Percentiles rank a stretch among this genome's conserved stretches.
Conservation (phyloP, 257 asterid species). For the Nicotiana tabacum region DNA sequence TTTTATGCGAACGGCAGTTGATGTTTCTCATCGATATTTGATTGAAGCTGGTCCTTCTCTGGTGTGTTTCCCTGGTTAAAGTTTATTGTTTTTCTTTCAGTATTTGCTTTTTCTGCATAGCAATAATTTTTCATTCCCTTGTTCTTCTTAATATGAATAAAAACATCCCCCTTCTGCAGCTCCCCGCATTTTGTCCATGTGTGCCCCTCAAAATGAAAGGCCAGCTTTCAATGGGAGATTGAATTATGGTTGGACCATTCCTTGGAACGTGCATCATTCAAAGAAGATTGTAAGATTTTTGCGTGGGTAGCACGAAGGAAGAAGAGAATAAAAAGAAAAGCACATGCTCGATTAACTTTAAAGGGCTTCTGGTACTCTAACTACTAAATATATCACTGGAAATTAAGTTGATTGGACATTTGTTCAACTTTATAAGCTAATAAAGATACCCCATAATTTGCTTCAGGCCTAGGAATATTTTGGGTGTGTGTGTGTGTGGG, state of each 20-base stretch:
- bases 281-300: too few species aligned
- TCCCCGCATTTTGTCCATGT: background rate
- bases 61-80: conserved; percentile 41
- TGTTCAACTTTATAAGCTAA: background rate
- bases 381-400: background rate
- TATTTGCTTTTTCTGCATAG: background rate
- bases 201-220: background rate
- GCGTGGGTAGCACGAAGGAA: background rate
- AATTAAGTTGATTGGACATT: background rate
- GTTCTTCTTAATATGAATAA: background rate
- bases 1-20: conserved; percentile 18
- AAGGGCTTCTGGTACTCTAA: background rate
- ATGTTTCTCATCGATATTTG: conserved; percentile 27
- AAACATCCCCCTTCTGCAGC: background rate
- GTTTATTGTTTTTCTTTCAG: conserved; percentile 6
- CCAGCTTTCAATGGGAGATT: background rate
- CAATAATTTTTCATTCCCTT: background rate
- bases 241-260: background rate
- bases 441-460: background rate
- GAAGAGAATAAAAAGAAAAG: background rate
- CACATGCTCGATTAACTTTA: background rate
- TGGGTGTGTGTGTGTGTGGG: background rate
- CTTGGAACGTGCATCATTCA: background rate
- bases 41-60: conserved; percentile 29
- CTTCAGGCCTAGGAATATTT: background rate